These are phyloP conservation scores for Coniochaeta sp. DNA, from an alignment of 2,329 filamentous ascomycete species.

Conservation along the genomic window DNA sequence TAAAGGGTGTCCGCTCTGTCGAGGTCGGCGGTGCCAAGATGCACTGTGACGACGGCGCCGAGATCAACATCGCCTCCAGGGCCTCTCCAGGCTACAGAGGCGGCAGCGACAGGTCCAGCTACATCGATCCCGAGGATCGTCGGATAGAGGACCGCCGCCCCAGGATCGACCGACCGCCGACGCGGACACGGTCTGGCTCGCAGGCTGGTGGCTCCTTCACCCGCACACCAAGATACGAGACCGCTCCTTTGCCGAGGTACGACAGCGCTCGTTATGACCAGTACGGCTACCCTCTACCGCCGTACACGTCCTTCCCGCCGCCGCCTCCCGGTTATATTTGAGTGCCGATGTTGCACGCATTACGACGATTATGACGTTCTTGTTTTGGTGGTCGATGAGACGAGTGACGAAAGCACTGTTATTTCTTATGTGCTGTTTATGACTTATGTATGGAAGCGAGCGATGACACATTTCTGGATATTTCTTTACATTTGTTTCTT, in stretches of 20 bases:
- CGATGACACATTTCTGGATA: constrained; percentile 6
- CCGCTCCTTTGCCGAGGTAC: background rate
- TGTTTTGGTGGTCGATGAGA: constrained; percentile 9
- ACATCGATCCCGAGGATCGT: constrained; percentile 41
- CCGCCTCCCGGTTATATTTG: constrained; percentile 7
- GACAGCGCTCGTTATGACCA: background rate
- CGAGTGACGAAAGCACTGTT: constrained; percentile 6
- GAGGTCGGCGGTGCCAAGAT: constrained; percentile 51
- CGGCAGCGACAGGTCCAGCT: constrained; percentile 45
- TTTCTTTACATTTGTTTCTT: constrained; percentile 5
- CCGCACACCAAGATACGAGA: constrained; percentile 11
- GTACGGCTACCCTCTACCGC: background rate
- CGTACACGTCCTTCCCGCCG: constrained; percentile 4
- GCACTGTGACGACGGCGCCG: constrained; percentile 49
- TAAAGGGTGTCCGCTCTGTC: constrained; percentile 48
- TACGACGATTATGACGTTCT: constrained; percentile 8
- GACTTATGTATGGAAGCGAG: constrained; percentile 10
- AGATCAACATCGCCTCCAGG: constrained; percentile 41
- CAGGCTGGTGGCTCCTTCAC: constrained; percentile 41
- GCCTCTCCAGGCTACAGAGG: constrained; percentile 25
- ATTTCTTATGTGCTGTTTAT: background rate
- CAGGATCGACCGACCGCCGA: constrained; percentile 34
- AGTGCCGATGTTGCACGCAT: constrained; percentile 1
- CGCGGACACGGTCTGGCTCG: constrained; percentile 39
- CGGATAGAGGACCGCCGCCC: constrained; percentile 36